Evolutionary conservation across 805 yeast genomes (phyloP).

Genomic region (Lachancea cidri): DNA sequence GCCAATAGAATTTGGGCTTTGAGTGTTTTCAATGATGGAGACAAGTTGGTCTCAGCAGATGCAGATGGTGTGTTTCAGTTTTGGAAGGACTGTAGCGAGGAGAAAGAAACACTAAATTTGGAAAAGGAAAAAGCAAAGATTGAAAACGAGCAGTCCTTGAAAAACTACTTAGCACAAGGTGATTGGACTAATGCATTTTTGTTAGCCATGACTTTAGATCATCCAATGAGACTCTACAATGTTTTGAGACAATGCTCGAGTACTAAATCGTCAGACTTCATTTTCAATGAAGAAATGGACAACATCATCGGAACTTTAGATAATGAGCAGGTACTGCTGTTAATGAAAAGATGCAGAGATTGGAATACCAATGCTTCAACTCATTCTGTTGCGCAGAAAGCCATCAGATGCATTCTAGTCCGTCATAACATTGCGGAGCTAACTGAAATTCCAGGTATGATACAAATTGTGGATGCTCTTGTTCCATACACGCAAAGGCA

Average conservation of each 20-base stretch:
- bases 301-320: constrained; percentile 51
- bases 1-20: constrained; percentile 94
- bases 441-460: constrained; percentile 60
- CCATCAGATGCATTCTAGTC: constrained; percentile 59
- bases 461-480: constrained; percentile 64
- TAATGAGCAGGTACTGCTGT: constrained; percentile 50
- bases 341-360: constrained; percentile 77
- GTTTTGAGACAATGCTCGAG: constrained; percentile 61
- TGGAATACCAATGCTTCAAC: constrained; percentile 92
- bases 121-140: constrained; percentile 51
- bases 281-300: constrained; percentile 51
- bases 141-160: constrained; percentile 85
- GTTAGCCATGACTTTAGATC: constrained; percentile 80
- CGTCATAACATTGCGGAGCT: constrained; percentile 51
- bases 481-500: constrained; percentile 90
- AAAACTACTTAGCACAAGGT: constrained; percentile 61
- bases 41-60: constrained; percentile 75
- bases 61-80: constrained; percentile 89
- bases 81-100: constrained; percentile 87
- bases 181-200: constrained; percentile 89
- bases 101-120: constrained; percentile 47
- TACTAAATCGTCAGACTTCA: constrained; percentile 37
- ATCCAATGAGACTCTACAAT: constrained; percentile 81
- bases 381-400: constrained; percentile 73
- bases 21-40: constrained; percentile 60